Conservation (phyloP, 768 basidiomycete genomes). For the Leucocoprinus sp. region DNA sequence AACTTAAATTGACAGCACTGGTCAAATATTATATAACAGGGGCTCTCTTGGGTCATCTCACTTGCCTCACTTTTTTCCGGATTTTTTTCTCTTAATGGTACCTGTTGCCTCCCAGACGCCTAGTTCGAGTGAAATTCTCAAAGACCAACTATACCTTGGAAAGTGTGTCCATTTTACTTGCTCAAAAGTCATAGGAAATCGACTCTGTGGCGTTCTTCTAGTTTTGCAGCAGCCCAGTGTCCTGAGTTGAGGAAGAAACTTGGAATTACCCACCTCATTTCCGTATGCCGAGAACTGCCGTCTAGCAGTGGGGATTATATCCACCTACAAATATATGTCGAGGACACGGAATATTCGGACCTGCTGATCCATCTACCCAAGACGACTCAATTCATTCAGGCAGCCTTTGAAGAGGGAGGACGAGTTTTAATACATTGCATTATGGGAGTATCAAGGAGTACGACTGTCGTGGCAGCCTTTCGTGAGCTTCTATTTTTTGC, state of each 20-base stretch:
- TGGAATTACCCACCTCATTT: conserved; percentile 46
- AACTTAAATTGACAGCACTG: background rate
- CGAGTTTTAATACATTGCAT: conserved; percentile 64
- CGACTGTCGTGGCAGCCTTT: conserved; percentile 51
- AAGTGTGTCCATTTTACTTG: conserved; percentile 22
- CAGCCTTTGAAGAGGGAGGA: conserved; percentile 43
- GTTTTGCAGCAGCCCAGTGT: conserved; percentile 30
- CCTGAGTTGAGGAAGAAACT: conserved; percentile 21
- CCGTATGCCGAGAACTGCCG: conserved; percentile 48
- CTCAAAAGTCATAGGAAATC: background rate
- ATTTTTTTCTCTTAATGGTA: background rate
- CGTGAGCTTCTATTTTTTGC: conserved; percentile 26
- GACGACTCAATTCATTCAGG: conserved; percentile 55
- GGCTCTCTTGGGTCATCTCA: no score
- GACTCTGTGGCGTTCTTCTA: conserved; percentile 13
- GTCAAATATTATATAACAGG: background rate
- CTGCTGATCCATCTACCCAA: conserved; percentile 57
- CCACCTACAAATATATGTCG: conserved; percentile 31
- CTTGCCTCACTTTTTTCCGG: background rate
- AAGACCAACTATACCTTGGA: conserved; percentile 33
- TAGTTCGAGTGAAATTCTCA: conserved; percentile 24
- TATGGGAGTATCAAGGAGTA: conserved; percentile 66
- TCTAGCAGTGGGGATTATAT: conserved; percentile 29
- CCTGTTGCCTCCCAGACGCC: background rate
- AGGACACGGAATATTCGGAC: conserved; percentile 40